A percentile compares a stretch with the other conserved stretches of the same genome.
These are phyloP conservation scores for Colletotrichum lupini DNA, from an alignment of 2,329 filamentous ascomycete species.

Conservation along the genomic window DNA sequence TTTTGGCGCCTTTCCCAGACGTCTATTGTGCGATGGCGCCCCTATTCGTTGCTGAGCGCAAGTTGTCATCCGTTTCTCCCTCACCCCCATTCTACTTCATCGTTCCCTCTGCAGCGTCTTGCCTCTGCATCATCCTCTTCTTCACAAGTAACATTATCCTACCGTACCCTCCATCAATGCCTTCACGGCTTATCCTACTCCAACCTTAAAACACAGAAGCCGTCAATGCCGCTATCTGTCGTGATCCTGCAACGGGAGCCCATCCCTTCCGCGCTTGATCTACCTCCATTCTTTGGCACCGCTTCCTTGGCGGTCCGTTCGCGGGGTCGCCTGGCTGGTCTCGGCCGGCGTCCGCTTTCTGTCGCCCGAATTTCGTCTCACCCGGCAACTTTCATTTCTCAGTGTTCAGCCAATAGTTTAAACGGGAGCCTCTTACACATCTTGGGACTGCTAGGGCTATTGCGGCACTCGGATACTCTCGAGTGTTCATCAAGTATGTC, in stretches of 20 bases:
- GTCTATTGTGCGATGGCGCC: background rate
- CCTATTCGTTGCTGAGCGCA: background rate
- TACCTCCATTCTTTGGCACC: constrained; percentile 7
- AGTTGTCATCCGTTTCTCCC: background rate
- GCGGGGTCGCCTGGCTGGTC: constrained; percentile 10
- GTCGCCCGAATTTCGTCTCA: background rate
- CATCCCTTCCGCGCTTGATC: constrained; percentile 38
- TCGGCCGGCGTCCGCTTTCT: constrained; percentile 17
- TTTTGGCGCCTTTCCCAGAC: background rate
- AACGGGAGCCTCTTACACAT: background rate
- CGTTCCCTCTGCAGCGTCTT: background rate
- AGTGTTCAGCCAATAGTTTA: constrained; percentile 3
- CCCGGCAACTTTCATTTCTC: background rate
- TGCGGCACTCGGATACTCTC: background rate
- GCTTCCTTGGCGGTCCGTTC: constrained; percentile 19
- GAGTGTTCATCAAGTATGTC: background rate
- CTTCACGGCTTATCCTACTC: constrained; percentile 1
- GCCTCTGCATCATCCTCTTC: background rate
- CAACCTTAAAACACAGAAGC: constrained; percentile 8
- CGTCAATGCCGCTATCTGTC: constrained; percentile 37
- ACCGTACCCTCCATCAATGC: background rate
- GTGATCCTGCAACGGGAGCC: constrained; percentile 40
- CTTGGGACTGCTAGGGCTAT: background rate
- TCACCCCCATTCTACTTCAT: background rate
- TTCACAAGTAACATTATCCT: background rate